phyloP scores from a whole-genome alignment of 2,329 filamentous ascomycete species.

The Colletotrichum sp. region DNA sequence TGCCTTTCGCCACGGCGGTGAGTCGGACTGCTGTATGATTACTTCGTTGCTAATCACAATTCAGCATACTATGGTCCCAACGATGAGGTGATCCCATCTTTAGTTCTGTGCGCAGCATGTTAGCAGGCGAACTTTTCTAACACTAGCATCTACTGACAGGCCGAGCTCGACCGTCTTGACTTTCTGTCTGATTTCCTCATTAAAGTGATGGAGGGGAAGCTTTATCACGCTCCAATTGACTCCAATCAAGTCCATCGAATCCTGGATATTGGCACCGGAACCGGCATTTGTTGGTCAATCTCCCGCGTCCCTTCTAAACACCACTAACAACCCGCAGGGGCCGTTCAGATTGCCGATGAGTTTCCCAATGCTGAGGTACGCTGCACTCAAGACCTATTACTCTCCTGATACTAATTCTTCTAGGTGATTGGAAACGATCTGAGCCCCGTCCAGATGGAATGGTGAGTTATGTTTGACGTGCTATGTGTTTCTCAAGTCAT shows the following conservation, averaged over 20 bases:
- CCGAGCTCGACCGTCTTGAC: neutral
- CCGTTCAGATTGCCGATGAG: neutral
- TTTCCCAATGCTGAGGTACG: neutral
- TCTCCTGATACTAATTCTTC: no score
- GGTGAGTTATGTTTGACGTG: neutral
- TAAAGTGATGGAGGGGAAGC: neutral
- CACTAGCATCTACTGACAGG: no score
- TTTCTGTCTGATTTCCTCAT: neutral
- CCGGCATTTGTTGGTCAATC: conserved; percentile 55
- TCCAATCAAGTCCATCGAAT: conserved; percentile 34
- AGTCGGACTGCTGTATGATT: no score
- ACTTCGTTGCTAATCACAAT: no score
- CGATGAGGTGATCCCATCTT: conserved; percentile 28
- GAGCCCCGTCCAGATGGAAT: neutral
- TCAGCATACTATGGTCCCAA: conserved; percentile 37
- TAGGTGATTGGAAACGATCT: neutral
- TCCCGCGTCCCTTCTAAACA: neutral
- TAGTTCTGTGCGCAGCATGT: no score
- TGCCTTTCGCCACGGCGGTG: neutral
- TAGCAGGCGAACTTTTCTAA: no score
- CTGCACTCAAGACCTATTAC: no score
- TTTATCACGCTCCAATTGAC: neutral
- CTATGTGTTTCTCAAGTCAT: no score
- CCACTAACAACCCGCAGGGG: neutral
- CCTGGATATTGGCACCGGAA: conserved; percentile 66